Evolutionary conservation across 2,329 filamentous ascomycete genomes (phyloP).

Genomic region (Teratosphaeriaceae sp.): DNA sequence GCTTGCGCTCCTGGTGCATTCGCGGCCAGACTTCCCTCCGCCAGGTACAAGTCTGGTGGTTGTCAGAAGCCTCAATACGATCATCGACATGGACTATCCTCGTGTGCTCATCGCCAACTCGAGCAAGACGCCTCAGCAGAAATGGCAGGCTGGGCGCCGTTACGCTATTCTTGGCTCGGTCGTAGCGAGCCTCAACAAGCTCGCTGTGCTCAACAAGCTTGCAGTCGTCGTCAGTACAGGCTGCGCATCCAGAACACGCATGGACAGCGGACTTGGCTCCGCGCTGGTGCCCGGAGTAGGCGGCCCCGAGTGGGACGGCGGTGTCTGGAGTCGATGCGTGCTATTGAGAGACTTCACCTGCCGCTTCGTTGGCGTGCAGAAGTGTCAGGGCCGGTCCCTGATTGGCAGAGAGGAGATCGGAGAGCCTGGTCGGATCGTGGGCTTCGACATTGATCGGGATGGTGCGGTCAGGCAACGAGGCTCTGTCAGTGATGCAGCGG

Average conservation of each 20-base stretch:
- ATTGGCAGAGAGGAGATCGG: constrained; percentile 30
- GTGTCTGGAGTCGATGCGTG: constrained; percentile 64
- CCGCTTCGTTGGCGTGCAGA: constrained; percentile 40
- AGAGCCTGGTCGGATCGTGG: constrained; percentile 43
- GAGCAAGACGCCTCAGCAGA: constrained; percentile 38
- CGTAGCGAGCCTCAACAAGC: constrained; percentile 53
- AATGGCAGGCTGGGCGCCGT: constrained; percentile 43
- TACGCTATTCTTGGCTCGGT: constrained; percentile 63
- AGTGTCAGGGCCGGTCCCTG: constrained; percentile 34
- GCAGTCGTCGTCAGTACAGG: constrained; percentile 73
- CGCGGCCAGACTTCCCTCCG: constrained; percentile 58
- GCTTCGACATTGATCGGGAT: constrained; percentile 38
- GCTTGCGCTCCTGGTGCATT: constrained; percentile 65
- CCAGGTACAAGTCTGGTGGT: constrained; percentile 60
- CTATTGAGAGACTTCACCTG: constrained; percentile 66
- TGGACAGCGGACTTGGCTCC: constrained; percentile 45
- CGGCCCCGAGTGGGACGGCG: constrained; percentile 72
- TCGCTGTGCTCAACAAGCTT: constrained; percentile 66
- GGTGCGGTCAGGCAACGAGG: constrained; percentile 29
- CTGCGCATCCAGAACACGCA: constrained; percentile 72
- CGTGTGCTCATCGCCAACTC: constrained; percentile 34
- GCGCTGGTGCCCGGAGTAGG: constrained; percentile 69
- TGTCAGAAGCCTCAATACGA: constrained; percentile 68
- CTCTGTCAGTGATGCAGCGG: constrained; percentile 12
- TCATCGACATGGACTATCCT: constrained; percentile 72